phyloP scores from a whole-genome alignment of 768 basidiomycete species.

The Boletus rubescentipes region DNA sequence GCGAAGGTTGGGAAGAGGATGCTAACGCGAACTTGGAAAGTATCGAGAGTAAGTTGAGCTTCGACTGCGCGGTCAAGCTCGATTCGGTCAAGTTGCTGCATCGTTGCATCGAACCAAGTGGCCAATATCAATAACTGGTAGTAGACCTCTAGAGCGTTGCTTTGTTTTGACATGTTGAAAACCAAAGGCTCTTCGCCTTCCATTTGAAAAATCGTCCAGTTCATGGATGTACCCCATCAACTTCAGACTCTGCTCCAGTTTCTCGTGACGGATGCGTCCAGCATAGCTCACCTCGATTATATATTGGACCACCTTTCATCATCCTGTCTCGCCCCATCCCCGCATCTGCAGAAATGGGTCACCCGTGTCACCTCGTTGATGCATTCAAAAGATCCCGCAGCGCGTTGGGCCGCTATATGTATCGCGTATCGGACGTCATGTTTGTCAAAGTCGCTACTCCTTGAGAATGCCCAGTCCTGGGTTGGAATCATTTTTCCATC shows the following conservation, averaged over 20 bases:
- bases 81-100: slow-evolving; percentile 24
- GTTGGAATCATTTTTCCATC: slow-evolving; percentile 59
- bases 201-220: background rate
- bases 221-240: slow-evolving; percentile 50
- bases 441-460: slow-evolving; percentile 56
- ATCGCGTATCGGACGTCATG: slow-evolving; percentile 66
- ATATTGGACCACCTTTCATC: slow-evolving; percentile 54
- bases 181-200: slow-evolving; percentile 11
- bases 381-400: slow-evolving; percentile 73
- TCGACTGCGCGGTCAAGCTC: slow-evolving; percentile 53
- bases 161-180: slow-evolving; percentile 36
- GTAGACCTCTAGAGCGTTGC: background rate
- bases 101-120: slow-evolving; percentile 10
- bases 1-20: background rate
- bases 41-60: slow-evolving; percentile 49
- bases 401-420: slow-evolving; percentile 78
- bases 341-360: slow-evolving; percentile 74
- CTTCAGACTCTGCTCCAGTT: slow-evolving; percentile 67
- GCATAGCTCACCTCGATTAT: slow-evolving; percentile 58
- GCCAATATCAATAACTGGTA: no score
- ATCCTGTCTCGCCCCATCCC: slow-evolving; percentile 55
- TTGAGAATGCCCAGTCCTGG: slow-evolving; percentile 76
- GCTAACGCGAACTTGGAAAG: slow-evolving; percentile 49
- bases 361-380: slow-evolving; percentile 71
- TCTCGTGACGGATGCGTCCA: slow-evolving; percentile 64